Evolutionary conservation across 2,329 filamentous ascomycete genomes (phyloP), one percentile per base, ranked within the genome.

Genomic region (Aquanectria penicillioides): DNA sequence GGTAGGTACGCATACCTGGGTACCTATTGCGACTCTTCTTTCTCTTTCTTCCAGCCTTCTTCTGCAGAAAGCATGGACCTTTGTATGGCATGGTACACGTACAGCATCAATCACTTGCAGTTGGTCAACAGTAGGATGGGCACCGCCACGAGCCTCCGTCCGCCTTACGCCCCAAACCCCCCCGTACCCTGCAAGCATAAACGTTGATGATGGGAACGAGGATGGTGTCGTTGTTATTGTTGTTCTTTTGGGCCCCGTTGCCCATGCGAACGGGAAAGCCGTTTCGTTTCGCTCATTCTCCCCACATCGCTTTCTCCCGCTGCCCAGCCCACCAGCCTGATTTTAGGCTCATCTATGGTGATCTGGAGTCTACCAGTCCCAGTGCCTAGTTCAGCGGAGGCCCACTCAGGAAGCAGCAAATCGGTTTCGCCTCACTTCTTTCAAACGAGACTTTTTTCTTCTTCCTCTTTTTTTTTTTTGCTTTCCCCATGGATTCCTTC

Each of bases 311-410:
- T 44, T 53, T 26, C 59, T 33, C 34, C 38, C 26, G 47, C 57
- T 51, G 61, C 48, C 15, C 26, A 43, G 34, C n/a, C 53, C 18
- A 44, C 28, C 31, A 22, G 28, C 26, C 28, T 40, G 17, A 17
- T 43, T 31, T 46, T 46, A 34, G 62, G 46, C 62, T 58, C 62
- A 57, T 66, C 62, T 68, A 61, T 58, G 68, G 61, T 57, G 52
- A 58, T 37, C 28, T 22, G 36, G 48, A 23, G 37, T 12, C 22
- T 12, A 6, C 36, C 48, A 41, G 20, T n/a, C 48, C 58, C 60
- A 46, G 51, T 58, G 57, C 64, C 49, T 13, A 37, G 33, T 23
- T 26, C 31, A 18, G 33, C 20, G 22, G 25, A 53, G 55, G 55
- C 26, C 41, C 33, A 37, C 37, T 40, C n/a, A 9, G n/a, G 34